These are phyloP conservation scores for Cladophialophora bantiana DNA, from an alignment of 2,329 filamentous ascomycete species.

Conservation along the genomic window DNA sequence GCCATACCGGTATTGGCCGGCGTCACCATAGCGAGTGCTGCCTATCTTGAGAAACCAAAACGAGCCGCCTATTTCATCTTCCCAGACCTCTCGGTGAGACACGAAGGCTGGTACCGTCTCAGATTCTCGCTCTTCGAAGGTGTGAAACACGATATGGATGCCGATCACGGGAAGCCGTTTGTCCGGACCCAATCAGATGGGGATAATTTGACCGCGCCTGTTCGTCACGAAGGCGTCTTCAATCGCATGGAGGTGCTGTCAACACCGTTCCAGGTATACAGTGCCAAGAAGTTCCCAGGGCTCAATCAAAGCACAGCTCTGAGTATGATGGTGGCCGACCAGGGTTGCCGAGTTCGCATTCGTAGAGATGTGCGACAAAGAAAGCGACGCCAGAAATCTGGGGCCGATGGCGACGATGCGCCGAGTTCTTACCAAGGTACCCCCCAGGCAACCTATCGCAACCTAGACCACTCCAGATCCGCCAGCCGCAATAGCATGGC, in stretches of 20 bases:
- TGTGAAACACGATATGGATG: slow-evolving; percentile 82
- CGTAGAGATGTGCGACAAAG: slow-evolving; percentile 92
- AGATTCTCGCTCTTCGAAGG: slow-evolving; percentile 94
- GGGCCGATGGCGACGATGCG: slow-evolving; percentile 31
- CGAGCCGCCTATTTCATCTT: slow-evolving; percentile 94
- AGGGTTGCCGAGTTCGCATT: slow-evolving; percentile 95
- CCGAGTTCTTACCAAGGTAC: slow-evolving; percentile 33
- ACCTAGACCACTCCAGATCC: slow-evolving; percentile 33
- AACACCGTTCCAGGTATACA: slow-evolving; percentile 83
- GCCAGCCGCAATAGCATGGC: slow-evolving; percentile 36
- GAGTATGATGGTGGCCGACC: slow-evolving; percentile 90
- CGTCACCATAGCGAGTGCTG: slow-evolving; percentile 93
- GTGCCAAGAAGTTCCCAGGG: slow-evolving; percentile 98
- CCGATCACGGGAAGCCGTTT: slow-evolving; percentile 64
- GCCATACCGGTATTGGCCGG: slow-evolving; percentile 87
- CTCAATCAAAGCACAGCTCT: slow-evolving; percentile 86
- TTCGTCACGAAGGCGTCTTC: slow-evolving; percentile 67
- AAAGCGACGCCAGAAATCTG: slow-evolving; percentile 60
- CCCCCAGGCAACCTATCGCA: slow-evolving; percentile 23
- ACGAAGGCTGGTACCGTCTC: slow-evolving; percentile 91
- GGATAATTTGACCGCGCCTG: slow-evolving; percentile 52
- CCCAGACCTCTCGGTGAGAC: slow-evolving; percentile 91
- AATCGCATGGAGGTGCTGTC: slow-evolving; percentile 93
- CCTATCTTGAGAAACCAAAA: slow-evolving; percentile 85
- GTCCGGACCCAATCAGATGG: slow-evolving; percentile 41